Conservation (phyloP, 768 basidiomycete species). For the Pisolithus sp. region DNA sequence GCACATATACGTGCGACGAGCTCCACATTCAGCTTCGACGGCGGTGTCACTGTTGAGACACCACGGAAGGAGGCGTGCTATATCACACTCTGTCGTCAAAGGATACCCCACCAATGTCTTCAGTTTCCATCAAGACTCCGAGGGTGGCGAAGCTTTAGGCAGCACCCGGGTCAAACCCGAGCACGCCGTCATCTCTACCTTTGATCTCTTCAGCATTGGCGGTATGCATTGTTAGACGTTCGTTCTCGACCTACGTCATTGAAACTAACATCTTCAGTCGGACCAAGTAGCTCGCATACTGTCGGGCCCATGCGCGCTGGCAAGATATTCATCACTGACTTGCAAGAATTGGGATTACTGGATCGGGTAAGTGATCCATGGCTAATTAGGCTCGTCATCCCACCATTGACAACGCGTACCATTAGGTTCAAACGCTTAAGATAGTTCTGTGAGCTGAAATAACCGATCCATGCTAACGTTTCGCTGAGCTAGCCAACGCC, state of each 20-base stretch:
- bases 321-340: slow-evolving; percentile 78
- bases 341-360: slow-evolving; percentile 60
- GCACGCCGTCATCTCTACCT: slow-evolving; percentile 90
- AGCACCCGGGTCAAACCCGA: slow-evolving; percentile 38
- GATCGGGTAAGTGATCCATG: slow-evolving; percentile 44
- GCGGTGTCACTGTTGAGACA: neutral
- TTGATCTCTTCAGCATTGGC: slow-evolving; percentile 89
- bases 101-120: slow-evolving; percentile 6
- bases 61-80: slow-evolving; percentile 6
- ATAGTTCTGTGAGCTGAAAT: slow-evolving; percentile 59
- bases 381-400: neutral
- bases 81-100: slow-evolving; percentile 9
- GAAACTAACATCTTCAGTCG: slow-evolving; percentile 37
- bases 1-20: neutral
- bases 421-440: slow-evolving; percentile 72
- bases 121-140: neutral
- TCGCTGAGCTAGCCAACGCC: slow-evolving; percentile 2
- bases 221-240: slow-evolving; percentile 38
- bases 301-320: slow-evolving; percentile 89
- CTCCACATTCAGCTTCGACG: neutral
- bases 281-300: slow-evolving; percentile 59
- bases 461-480: slow-evolving; percentile 3
- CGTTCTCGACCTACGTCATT: neutral
- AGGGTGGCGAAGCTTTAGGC: slow-evolving; percentile 5
- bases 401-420: neutral